These are phyloP conservation scores for Grigorovia humatica DNA, from an alignment of 805 yeast species.

Conservation along the genomic window DNA sequence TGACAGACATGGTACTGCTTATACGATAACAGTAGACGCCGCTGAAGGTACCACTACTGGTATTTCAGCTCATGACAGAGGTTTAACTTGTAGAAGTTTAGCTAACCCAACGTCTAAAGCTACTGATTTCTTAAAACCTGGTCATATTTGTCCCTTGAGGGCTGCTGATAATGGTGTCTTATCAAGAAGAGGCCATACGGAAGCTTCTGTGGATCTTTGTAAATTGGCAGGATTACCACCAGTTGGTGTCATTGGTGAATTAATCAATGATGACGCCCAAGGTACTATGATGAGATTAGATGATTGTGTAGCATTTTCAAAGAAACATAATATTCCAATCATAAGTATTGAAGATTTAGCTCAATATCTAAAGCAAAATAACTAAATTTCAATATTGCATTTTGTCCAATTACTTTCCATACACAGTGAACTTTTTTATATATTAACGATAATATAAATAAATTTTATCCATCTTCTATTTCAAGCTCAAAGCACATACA, in stretches of 20 bases:
- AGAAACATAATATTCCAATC: constrained; percentile 51
- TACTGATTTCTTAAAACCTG: constrained; percentile 75
- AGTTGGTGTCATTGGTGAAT: constrained; percentile 88
- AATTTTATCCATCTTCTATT: no score
- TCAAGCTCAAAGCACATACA: no score
- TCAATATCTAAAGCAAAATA: constrained; percentile 32
- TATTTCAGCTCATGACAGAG: constrained; percentile 89
- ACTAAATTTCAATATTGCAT: background rate
- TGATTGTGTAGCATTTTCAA: constrained; percentile 68
- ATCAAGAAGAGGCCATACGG: constrained; percentile 89
- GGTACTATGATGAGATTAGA: constrained; percentile 92
- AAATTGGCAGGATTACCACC: constrained; percentile 66
- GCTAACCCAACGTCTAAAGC: constrained; percentile 47
- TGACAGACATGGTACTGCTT: constrained; percentile 95
- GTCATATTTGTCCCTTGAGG: constrained; percentile 86
- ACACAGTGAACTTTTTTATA: no score
- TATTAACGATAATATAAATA: no score
- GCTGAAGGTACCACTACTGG: constrained; percentile 93
- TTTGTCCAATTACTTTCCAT: no score
- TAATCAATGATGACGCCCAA: constrained; percentile 86
- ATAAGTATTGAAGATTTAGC: constrained; percentile 71
- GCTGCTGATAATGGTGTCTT: constrained; percentile 80
- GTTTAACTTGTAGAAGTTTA: constrained; percentile 62
- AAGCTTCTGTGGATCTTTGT: constrained; percentile 88
- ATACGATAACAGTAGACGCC: constrained; percentile 84